Evolutionary conservation across 306 rosid genomes (phyloP), one percentile per base, ranked within the genome.

Genomic region (Corylus avellana): DNA sequence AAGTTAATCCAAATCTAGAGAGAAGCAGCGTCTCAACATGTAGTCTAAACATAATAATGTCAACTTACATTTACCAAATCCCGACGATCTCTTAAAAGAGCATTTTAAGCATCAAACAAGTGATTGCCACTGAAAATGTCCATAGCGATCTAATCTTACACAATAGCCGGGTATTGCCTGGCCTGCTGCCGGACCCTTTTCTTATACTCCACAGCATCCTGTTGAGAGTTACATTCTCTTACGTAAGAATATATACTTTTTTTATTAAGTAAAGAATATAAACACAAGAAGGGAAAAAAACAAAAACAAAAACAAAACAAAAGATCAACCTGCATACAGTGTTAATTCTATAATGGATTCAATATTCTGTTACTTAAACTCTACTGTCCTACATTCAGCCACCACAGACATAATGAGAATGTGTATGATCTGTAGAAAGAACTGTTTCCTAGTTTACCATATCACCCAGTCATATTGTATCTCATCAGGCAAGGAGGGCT

Each of bases 131-230:
- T 59, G 79, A 84, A 80, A 59, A 62, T 85, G 85, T 82, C 80
- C 87, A 84, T 62, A 70, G 77, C 66, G 72, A 77, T 32, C 79
- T 74, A 75, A 80, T 84, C 74, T 86, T 81, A 94, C 83, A 94
- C 87, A 70, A 94, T 78, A 74, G 97, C 83, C 48, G 97, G 97
- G 81, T 90, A 94, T 79, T 90, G 97, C 90, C 90, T 94, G 47
- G 98, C 89, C 89, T 94, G 97, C 85, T 82, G 97, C 72, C 94
- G 87, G 61, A 94, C 97, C 77, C 97, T 86, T 88, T 81, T 90
- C 87, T 89, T 94, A 68, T 94, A 94, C 88, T 94, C 97, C 1
- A 75, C 69, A 1, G 88, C 86, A 82, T 94, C 98, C 98, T 94
- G 91, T 86, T 82, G 8, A 61, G 80, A 68, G 37, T 78, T 37